Evolutionary conservation across 495 filamentous ascomycete species (phyloP), one percentile per base, ranked within the genome.

Genomic region (Aspergillus bertholletiae): DNA sequence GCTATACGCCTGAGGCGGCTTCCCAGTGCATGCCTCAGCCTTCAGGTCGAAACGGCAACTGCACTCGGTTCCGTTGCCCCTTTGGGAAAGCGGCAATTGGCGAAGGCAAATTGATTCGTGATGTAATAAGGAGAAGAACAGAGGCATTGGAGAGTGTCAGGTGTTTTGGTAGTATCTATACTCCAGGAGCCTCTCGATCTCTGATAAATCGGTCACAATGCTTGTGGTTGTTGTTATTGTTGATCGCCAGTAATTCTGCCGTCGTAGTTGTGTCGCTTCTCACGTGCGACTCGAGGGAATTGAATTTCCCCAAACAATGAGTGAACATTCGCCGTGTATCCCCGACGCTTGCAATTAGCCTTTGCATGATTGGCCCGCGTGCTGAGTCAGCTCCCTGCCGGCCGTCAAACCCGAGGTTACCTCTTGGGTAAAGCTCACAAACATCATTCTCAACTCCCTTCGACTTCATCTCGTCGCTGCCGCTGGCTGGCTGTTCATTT

Each of bases 321-420:
- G 2, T 40, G 37, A 40, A 40, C 37, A 40, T 40, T 40, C 51
- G 61, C 74, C 74, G 74, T 77, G 69, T 73, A 64, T 71, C 70
- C 71, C 74, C 74, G 74, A 77, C 62, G 67, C 68, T 77, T 74
- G 64, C 61, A 71, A 74, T 75, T 74, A 74, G 56, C 34, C 46
- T 26, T 3, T 5, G 11, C 44, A 20, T 77, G 72, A 77, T 77
- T 77, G 74, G 74, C 56, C 18, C 2, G 1, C 0, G 12, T 5
- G 68, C 62, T 72, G 65, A 71, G 62, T 73, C 71, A 74, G 65
- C 69, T 44, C 2, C 27, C 53, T 62, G 58, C 63, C 67, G 67
- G 66, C 64, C 53, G 56, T 59, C 71, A 69, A 67, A 75, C 73
- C 74, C 70, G 70, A 74, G 73, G 73, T 73, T 72, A 73, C 59